phyloP scores from a whole-genome alignment of 495 filamentous ascomycete genomes.

The Entonaema liquescens region DNA sequence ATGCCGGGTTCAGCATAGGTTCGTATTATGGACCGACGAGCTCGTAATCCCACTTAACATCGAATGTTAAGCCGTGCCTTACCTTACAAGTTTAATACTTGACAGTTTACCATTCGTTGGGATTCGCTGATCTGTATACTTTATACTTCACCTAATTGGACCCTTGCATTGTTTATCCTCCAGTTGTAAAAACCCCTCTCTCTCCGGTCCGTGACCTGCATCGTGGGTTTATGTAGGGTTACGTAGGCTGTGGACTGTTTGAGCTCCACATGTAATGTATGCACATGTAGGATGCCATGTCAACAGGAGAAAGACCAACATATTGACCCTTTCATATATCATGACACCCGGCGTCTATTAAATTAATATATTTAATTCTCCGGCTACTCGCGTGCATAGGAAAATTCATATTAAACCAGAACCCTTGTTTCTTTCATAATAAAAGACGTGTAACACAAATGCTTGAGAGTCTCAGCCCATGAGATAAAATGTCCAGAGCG shows the following conservation, averaged over 20 bases:
- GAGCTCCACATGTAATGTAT: not conserved
- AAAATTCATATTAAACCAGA: not conserved
- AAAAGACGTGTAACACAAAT: not conserved
- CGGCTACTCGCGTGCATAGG: not conserved
- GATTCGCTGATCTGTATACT: not conserved
- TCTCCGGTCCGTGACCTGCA: not conserved
- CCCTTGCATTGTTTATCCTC: not conserved
- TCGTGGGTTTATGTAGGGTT: too few relatives aligned
- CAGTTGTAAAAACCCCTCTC: conserved; percentile 2
- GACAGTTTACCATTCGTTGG: not conserved
- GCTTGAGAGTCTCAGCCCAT: not conserved
- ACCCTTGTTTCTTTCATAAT: not conserved
- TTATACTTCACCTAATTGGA: not conserved
- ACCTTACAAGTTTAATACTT: not conserved
- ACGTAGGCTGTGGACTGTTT: not conserved
- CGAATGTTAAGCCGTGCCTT: not conserved
- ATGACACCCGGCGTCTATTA: not conserved
- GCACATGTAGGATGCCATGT: not conserved
- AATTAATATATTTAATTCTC: not conserved
- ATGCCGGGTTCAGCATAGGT: not conserved
- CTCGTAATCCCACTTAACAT: not conserved
- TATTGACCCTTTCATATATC: not conserved
- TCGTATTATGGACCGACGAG: not conserved
- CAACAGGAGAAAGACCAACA: not conserved
- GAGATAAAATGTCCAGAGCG: not conserved